These are phyloP conservation scores for Magnaporthiopsis poae DNA, from an alignment of 2,329 filamentous ascomycete genomes.

Conservation along the genomic window DNA sequence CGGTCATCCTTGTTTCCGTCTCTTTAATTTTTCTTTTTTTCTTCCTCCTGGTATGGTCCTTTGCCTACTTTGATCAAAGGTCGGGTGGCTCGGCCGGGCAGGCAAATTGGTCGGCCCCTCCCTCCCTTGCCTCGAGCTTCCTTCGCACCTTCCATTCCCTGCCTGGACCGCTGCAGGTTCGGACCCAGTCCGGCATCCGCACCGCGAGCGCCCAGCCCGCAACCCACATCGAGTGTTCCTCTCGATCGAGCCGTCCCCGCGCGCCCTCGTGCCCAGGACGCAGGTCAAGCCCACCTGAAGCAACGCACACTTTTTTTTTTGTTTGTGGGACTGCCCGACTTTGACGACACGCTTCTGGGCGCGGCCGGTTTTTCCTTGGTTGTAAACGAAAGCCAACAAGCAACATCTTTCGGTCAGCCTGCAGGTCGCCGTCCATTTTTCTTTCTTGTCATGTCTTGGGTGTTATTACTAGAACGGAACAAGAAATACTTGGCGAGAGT, in stretches of 20 bases:
- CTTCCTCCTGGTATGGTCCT: not conserved
- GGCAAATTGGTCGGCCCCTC: not conserved
- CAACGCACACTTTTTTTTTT: no score
- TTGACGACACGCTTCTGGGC: not conserved
- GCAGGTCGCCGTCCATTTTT: not conserved
- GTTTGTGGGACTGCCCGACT: no score
- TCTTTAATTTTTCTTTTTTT: not conserved
- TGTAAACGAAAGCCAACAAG: not conserved
- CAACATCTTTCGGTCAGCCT: not conserved
- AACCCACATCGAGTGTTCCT: conserved; percentile 7
- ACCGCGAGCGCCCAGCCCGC: conserved; percentile 2
- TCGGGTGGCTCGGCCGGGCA: not conserved
- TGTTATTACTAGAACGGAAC: not conserved
- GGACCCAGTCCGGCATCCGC: not conserved
- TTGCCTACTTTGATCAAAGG: not conserved
- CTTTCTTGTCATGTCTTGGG: not conserved
- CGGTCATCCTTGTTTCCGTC: not conserved
- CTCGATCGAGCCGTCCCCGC: not conserved
- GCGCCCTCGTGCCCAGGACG: not conserved
- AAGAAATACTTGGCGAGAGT: not conserved
- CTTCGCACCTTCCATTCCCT: no score
- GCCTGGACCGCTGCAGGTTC: no score
- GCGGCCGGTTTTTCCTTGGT: not conserved
- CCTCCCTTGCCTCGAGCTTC: not conserved
- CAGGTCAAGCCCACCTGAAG: not conserved